A percentile compares a stretch with the other conserved stretches of the same genome.
Conservation (phyloP, 169 alveolate species). For the Eimeria necatrix region DNA sequence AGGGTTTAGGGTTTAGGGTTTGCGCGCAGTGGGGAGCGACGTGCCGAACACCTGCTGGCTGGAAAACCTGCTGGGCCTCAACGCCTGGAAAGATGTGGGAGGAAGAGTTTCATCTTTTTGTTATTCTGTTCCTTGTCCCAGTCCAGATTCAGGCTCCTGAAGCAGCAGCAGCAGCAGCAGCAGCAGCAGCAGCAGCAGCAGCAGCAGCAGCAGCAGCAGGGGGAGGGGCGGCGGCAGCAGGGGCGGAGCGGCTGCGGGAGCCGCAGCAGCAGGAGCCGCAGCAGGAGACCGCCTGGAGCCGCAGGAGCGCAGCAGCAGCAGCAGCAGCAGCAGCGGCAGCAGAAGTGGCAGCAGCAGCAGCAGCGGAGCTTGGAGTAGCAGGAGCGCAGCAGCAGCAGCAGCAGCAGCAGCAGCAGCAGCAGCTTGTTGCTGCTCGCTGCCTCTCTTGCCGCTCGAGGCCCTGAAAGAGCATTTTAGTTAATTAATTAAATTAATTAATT, state of each 20-base stretch:
- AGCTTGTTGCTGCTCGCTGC: no score
- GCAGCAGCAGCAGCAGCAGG: background rate
- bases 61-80: constrained; percentile 64
- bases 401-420: no score
- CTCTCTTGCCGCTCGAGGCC: no score
- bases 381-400: no score
- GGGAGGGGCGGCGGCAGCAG: background rate
- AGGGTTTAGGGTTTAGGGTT: background rate
- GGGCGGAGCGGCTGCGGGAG: background rate
- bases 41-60: constrained; percentile 66
- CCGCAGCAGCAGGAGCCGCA: background rate
- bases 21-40: background rate
- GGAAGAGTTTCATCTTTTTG: constrained; percentile 56
- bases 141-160: constrained; percentile 12
- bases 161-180: background rate
- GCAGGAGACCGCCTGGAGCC: background rate
- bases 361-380: background rate
- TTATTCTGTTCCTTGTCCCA: constrained; percentile 60
- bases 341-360: background rate
- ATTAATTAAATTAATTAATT: no score
- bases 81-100: constrained; percentile 49
- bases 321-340: background rate
- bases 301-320: background rate
- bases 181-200: no score
- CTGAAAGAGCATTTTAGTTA: no score